Evolutionary conservation across 139 green algal genomes (phyloP).

Genomic region (Mychonastes homosphaera): DNA sequence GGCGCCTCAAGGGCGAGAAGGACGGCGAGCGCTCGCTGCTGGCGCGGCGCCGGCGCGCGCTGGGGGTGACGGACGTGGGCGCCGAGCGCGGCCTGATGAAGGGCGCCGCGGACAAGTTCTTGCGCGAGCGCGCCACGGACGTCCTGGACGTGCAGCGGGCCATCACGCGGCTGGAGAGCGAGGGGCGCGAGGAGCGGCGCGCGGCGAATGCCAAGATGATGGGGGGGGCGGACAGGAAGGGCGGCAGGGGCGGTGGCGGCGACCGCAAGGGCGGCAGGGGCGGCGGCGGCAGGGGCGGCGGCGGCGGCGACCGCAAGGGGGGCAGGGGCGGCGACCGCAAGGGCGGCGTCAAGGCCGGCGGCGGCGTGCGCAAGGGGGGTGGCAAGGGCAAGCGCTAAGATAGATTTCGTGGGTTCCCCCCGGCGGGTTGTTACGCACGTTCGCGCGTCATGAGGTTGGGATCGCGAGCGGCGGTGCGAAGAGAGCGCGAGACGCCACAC

Average conservation of each 20-base stretch:
- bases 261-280: conserved; percentile 5
- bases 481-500: no score
- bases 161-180: conserved; percentile 41
- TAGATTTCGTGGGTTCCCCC: no score
- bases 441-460: no score
- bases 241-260: conserved; percentile 6
- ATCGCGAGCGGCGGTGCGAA: no score
- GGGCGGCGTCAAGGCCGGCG: conserved; percentile 1
- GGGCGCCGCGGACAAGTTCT: conserved; percentile 52
- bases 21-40: conserved; percentile 30
- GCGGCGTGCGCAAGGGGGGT: background rate
- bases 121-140: conserved; percentile 60
- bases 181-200: conserved; percentile 30
- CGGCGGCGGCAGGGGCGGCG: conserved; percentile 4
- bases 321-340: background rate
- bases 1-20: conserved; percentile 49
- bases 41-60: conserved; percentile 49
- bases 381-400: no score
- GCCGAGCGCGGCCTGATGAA: conserved; percentile 24
- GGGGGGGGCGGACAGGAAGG: conserved; percentile 7
- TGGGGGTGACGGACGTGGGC: conserved; percentile 33
- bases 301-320: background rate
- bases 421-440: no score
- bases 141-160: conserved; percentile 53
- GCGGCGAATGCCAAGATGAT: conserved; percentile 15